phyloP scores from a whole-genome alignment of 1,139 yeast species.

The Diutina siamensis region DNA sequence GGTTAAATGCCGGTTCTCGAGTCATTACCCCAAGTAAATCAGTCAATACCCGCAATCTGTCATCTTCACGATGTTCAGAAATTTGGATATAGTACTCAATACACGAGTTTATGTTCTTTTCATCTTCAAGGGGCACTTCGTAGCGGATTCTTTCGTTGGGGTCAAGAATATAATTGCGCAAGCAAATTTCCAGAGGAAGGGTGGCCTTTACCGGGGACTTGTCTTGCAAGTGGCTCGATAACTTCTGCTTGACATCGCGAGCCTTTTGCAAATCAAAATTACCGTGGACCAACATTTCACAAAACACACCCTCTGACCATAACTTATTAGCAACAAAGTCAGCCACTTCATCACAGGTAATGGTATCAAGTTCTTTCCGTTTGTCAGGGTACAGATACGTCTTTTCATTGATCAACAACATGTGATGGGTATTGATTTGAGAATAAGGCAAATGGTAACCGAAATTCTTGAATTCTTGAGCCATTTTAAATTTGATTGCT shows the following conservation, averaged over 20 bases:
- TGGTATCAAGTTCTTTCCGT: conserved; percentile 32
- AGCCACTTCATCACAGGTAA: conserved; percentile 40
- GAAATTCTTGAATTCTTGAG: conserved; percentile 55
- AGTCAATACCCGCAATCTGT: conserved; percentile 31
- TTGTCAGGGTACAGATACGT: conserved; percentile 58
- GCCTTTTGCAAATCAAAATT: conserved; percentile 56
- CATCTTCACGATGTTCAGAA: conserved; percentile 30
- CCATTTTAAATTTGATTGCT: conserved; percentile 50
- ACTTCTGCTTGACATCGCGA: conserved; percentile 14
- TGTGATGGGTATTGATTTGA: conserved; percentile 56
- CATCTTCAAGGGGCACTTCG: conserved; percentile 46
- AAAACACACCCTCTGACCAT: conserved; percentile 39
- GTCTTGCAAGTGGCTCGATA: conserved; percentile 10
- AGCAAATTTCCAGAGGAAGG: conserved; percentile 15
- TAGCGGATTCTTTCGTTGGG: conserved; percentile 33
- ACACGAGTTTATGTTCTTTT: conserved; percentile 71
- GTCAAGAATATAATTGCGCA: conserved; percentile 25
- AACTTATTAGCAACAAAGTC: conserved; percentile 28
- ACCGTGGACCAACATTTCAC: conserved; percentile 72
- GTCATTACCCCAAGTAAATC: conserved; percentile 63
- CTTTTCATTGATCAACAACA: conserved; percentile 56
- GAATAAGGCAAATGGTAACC: conserved; percentile 66
- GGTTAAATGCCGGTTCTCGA: conserved; percentile 82
- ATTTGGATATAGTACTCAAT: conserved; percentile 69
- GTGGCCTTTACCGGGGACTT: conserved; percentile 11